Evolutionary conservation across 2,329 filamentous ascomycete genomes (phyloP), one percentile per base, ranked within the genome.

Genomic region (Monosporascus cannonballus): DNA sequence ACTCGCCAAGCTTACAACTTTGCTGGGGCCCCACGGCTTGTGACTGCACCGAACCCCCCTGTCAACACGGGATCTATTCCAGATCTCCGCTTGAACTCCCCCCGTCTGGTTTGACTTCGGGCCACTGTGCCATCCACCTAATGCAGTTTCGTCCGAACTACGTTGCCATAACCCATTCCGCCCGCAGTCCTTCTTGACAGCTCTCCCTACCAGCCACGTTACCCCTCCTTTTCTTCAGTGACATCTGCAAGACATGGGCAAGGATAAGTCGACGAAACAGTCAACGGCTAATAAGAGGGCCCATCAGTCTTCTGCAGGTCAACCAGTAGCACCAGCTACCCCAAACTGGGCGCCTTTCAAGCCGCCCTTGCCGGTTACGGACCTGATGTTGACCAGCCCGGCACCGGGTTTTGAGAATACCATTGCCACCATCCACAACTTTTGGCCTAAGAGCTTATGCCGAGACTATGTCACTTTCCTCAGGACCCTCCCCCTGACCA

Each of bases 401-500:
- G 69, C 75, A 15, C 66, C 73, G 15, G 56, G 49, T 30, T 55
- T 65, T 11, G 57, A 54, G 22, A 75, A 80, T 56, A 90, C 91
- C 64, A 88, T 96, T 49, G 73, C 91, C 48, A 79, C 89, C 4
- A 77, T 94, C 53, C 78, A 82, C 2, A 86, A 83, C 56, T 86
- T 96, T 67, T 90, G 89, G 73, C 87, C 90, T 0, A 77, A 81
- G 9, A 82, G 77, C 3, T 78, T 96, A 6, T 94, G 89, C 74
- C 85, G 84, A 60, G 83, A 79, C 52, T 95, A 93, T 67, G 80
- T 90, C 48, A 77, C 81, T 1, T 94, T 93, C 62, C 79, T 95
- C 1, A 71, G 71, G 51, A 55, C 52, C 0, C 71, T 96, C 3
- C 85, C 89, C 0, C 73, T 96, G 46, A 80, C 79, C 45, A 95